phyloP scores from a whole-genome alignment of 2,329 filamentous ascomycete species.

The Chaetomiaceae sp. region DNA sequence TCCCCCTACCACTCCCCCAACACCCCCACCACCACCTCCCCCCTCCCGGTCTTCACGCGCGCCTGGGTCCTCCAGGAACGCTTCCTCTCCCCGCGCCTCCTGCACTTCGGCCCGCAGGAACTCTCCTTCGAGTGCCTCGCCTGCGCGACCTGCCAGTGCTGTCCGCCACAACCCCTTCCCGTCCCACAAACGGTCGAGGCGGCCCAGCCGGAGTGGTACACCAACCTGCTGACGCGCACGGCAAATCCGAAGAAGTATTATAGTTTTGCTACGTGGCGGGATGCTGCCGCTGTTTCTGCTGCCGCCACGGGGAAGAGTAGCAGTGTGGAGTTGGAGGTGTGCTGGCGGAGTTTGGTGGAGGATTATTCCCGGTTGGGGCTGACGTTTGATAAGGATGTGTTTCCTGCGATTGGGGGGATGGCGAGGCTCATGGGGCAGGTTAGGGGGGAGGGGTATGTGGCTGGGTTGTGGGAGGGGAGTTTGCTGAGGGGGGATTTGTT shows the following conservation, averaged over 20 bases:
- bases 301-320: not conserved
- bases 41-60: conserved; percentile 14
- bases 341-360: conserved; percentile 15
- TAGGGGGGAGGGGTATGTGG: not conserved
- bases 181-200: not conserved
- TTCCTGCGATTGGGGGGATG: conserved; percentile 16
- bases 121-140: conserved; percentile 18
- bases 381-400: conserved; percentile 14
- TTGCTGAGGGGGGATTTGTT: conserved; percentile 5
- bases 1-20: not conserved
- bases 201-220: not conserved
- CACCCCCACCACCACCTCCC: not conserved
- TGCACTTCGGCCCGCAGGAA: conserved; percentile 21
- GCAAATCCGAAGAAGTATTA: conserved; percentile 4
- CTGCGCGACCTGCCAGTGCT: conserved; percentile 16
- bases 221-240: not conserved
- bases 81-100: conserved; percentile 18
- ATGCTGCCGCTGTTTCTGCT: too few relatives aligned
- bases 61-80: conserved; percentile 27
- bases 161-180: not conserved
- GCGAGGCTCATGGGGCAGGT: conserved; percentile 3
- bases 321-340: not conserved
- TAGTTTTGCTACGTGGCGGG: not conserved
- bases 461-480: conserved; percentile 5
- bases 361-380: conserved; percentile 12